These are phyloP conservation scores for Neurospora sp. DNA, from an alignment of 495 filamentous ascomycete species.

Conservation along the genomic window DNA sequence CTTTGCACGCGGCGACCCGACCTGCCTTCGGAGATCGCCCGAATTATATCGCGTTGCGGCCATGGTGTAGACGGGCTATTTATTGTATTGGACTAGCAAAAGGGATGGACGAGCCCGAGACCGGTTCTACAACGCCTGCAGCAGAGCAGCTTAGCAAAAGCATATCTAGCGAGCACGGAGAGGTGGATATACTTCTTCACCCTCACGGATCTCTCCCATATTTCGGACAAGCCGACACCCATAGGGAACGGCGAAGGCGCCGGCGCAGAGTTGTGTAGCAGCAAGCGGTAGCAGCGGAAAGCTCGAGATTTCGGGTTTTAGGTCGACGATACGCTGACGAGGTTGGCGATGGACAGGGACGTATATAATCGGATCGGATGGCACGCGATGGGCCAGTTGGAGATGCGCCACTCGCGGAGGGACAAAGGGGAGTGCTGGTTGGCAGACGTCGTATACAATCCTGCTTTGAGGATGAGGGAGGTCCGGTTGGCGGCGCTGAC, in stretches of 20 bases:
- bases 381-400: not conserved
- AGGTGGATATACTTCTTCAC: constrained; percentile 19
- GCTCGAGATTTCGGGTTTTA: not conserved
- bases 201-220: constrained; percentile 26
- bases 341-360: not conserved
- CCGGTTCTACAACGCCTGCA: constrained; percentile 22
- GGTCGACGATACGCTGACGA: not conserved
- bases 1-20: constrained; percentile 42
- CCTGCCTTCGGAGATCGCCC: constrained; percentile 37
- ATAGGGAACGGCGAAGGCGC: constrained; percentile 10
- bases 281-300: not conserved
- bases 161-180: not conserved
- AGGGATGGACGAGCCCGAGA: constrained; percentile 11
- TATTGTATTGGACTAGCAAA: constrained; percentile 8
- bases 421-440: not conserved
- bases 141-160: constrained; percentile 3
- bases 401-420: not conserved
- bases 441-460: not conserved
- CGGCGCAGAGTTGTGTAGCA: not conserved
- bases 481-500: not conserved
- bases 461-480: not conserved
- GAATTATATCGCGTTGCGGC: constrained; percentile 33
- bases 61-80: constrained; percentile 20
- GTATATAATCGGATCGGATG: not conserved
- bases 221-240: constrained; percentile 21